Percentiles rank a stretch among this genome's conserved stretches.
phyloP scores from a whole-genome alignment of 208 protist species.

The Wallacemonas sp. region DNA sequence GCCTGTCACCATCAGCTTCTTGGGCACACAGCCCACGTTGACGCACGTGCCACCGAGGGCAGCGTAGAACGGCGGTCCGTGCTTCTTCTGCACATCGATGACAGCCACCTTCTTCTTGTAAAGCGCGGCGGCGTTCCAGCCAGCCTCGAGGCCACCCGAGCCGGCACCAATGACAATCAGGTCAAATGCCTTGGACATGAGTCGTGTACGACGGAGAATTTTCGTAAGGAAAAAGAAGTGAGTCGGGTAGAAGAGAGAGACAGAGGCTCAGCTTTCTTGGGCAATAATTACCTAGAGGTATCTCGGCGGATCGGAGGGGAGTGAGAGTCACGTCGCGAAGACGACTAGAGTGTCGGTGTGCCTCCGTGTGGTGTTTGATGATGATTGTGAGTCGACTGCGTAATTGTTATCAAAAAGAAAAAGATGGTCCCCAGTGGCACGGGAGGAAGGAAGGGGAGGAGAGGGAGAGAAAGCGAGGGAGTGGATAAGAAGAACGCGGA shows the following conservation, averaged over 20 bases:
- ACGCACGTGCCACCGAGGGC: slow-evolving; percentile 88
- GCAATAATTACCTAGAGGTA: too few species aligned
- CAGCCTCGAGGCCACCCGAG: slow-evolving; percentile 86
- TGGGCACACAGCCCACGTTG: slow-evolving; percentile 87
- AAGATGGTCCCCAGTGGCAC: background rate
- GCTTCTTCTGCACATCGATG: slow-evolving; percentile 76
- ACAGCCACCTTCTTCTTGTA: slow-evolving; percentile 88
- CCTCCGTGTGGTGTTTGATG: too few species aligned
- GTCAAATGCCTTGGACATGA: slow-evolving; percentile 80
- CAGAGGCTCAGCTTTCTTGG: too few species aligned
- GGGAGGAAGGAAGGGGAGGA: background rate
- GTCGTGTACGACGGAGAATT: slow-evolving; percentile 50
- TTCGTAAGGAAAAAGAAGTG: slow-evolving; percentile 8
- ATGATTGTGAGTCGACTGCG: too few species aligned
- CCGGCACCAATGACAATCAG: slow-evolving; percentile 90
- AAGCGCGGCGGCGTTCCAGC: slow-evolving; percentile 76
- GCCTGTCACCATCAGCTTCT: slow-evolving; percentile 89
- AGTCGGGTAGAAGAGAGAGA: slow-evolving; percentile 3
- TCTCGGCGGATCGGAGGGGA: too few species aligned
- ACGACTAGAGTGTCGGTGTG: too few species aligned
- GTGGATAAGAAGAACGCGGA: background rate
- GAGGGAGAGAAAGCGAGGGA: background rate
- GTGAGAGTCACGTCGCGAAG: too few species aligned
- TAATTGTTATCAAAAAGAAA: too few species aligned
- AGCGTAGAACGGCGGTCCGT: slow-evolving; percentile 75